phyloP scores from a whole-genome alignment of 345 rosid species.

The Aurinia saxatilis region DNA sequence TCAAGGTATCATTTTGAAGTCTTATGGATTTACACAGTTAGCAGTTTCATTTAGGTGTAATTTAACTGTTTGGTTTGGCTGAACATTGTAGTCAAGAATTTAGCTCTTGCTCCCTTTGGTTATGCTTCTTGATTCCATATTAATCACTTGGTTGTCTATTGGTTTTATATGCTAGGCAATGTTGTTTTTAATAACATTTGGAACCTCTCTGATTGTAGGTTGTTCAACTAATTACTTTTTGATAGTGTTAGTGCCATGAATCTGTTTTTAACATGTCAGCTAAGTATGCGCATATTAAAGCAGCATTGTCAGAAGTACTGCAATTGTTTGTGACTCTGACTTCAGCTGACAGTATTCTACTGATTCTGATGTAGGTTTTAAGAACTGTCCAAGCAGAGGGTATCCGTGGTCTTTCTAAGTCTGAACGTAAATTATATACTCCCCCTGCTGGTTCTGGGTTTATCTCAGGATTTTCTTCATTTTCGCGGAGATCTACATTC shows the following conservation, averaged over 20 bases:
- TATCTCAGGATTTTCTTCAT: constrained; percentile 73
- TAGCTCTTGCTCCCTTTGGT: neutral
- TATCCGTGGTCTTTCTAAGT: constrained; percentile 74
- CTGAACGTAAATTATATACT: constrained; percentile 63
- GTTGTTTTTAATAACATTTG: neutral
- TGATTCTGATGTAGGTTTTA: constrained; percentile 45
- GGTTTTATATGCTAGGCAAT: neutral
- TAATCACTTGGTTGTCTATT: neutral
- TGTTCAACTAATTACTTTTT: neutral
- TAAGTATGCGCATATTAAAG: constrained; percentile 7
- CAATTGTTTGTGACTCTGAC: neutral
- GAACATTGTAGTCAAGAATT: neutral
- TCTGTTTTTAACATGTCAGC: neutral
- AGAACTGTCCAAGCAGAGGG: constrained; percentile 95
- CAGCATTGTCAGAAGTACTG: neutral
- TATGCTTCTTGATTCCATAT: neutral
- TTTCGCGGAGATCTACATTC: constrained; percentile 51
- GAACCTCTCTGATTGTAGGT: neutral
- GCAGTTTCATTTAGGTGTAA: no score
- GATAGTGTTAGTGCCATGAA: neutral
- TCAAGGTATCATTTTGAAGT: constrained; percentile 58
- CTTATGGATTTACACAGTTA: neutral
- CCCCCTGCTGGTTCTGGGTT: constrained; percentile 96
- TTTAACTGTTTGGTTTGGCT: neutral
- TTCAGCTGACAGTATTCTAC: neutral